Percentiles rank a stretch among this genome's conserved stretches.
Conservation (phyloP, 2,329 filamentous ascomycete genomes). For the Colletotrichum godetiae region DNA sequence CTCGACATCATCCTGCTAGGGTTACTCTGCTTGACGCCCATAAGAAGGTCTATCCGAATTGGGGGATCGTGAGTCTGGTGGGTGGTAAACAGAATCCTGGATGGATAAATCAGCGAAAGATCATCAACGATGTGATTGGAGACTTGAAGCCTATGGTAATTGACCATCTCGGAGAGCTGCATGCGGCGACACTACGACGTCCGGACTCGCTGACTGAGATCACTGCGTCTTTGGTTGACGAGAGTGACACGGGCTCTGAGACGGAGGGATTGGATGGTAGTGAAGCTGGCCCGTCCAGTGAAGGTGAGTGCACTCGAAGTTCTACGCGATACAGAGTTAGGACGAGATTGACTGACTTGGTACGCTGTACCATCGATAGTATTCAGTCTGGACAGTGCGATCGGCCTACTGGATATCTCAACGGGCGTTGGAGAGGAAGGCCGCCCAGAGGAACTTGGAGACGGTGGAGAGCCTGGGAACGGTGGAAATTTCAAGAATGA, state of each 20-base stretch:
- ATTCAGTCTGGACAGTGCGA: no score
- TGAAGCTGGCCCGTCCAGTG: not conserved
- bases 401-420: not conserved
- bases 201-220: constrained; percentile 12
- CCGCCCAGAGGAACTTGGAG: not conserved
- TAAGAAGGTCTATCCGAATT: constrained; percentile 53
- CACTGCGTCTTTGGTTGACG: not conserved
- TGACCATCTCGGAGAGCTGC: not conserved
- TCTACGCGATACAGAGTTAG: not conserved
- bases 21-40: constrained; percentile 49
- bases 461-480: no score
- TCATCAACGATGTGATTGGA: constrained; percentile 9
- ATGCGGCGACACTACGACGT: not conserved
- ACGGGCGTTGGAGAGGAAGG: not conserved
- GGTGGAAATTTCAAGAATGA: not conserved
- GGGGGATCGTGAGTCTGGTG: constrained; percentile 43
- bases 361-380: not conserved
- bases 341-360: not conserved
- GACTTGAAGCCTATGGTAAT: not conserved
- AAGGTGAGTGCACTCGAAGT: not conserved
- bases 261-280: not conserved
- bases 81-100: not conserved
- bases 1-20: constrained; percentile 50
- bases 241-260: not conserved
- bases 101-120: not conserved